phyloP scores from a whole-genome alignment of 148 eudicot genomes.

The Drosera capensis region DNA sequence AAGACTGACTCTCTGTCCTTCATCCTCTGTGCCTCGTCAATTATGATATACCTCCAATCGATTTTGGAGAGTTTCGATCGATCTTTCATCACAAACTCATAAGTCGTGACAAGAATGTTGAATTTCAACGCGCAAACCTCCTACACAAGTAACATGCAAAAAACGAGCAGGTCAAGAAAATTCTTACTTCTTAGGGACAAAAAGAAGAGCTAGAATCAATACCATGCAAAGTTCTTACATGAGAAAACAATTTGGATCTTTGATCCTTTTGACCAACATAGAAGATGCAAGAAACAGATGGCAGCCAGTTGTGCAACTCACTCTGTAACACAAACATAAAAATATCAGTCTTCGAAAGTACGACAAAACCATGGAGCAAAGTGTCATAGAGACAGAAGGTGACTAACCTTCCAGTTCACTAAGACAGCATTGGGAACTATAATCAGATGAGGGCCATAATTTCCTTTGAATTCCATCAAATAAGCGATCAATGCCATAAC shows the following conservation, averaged over 20 bases:
- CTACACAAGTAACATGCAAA: constrained; percentile 23
- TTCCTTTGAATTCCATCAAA: constrained; percentile 94
- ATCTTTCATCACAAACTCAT: constrained; percentile 94
- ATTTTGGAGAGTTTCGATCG: constrained; percentile 87
- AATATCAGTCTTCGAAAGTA: no score
- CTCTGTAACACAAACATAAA: no score
- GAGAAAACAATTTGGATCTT: constrained; percentile 77
- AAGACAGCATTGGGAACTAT: constrained; percentile 98
- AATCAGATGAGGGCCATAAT: constrained; percentile 95
- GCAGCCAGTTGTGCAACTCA: constrained; percentile 88
- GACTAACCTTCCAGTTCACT: constrained; percentile 92
- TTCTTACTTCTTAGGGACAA: no score
- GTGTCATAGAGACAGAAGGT: not conserved
- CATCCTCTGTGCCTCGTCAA: constrained; percentile 99
- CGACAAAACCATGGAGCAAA: not conserved
- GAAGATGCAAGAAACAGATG: constrained; percentile 79
- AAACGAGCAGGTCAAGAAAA: constrained; percentile 5
- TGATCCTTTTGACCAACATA: constrained; percentile 95
- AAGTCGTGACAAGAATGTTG: constrained; percentile 95
- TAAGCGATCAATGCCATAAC: constrained; percentile 98
- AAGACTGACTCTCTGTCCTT: constrained; percentile 97
- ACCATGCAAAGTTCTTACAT: constrained; percentile 37
- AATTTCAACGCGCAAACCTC: constrained; percentile 92
- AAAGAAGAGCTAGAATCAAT: constrained; percentile 1
- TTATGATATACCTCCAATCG: constrained; percentile 92